Evolutionary conservation across 2,329 filamentous ascomycete species (phyloP), one percentile per base, ranked within the genome.

Genomic region (Calonectria hawksworthii): DNA sequence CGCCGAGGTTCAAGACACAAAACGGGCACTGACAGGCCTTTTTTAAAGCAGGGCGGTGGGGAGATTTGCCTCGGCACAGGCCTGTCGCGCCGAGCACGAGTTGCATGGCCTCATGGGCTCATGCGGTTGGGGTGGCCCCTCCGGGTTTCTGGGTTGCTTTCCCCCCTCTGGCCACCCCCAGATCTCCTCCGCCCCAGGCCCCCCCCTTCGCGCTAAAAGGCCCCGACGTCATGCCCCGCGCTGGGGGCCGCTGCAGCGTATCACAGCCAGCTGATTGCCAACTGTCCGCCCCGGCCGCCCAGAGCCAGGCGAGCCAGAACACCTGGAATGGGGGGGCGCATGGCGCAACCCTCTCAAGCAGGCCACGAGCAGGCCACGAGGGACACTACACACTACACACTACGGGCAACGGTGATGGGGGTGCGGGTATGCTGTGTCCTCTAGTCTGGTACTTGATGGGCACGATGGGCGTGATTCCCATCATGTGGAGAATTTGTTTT

Each of bases 21-120:
- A 47, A 38, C 32, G 68, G 52, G 38, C 63, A 66, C 36, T 26
- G 30, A 18, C 65, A 44, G 65, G 26, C 56, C 38, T 70, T 75
- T 63, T 70, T 75, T 63, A 63, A 47, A 68, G 54, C 64, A 71
- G 78, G 77, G 75, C 56, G 75, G 72, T 74, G 78, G 56, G 61
- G 59, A 47, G 59, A 70, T 75, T 76, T 81, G 78, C 79, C 79
- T 81, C 79, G 79, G 79, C 77, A 76, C 78, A 72, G 38, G 36
- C 41, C 30, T 32, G 41, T 26, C 61, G 61, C 47, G 34, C 30
- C 4, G 8, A 34, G 38, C 28, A 47, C 44, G 44, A 47, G 44
- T 47, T 47, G 41, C 41, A 44, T 44, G 44, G 44, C 21, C n/a
- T n/a, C 44, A 47, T 47, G 21, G 21, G 18, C 41, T 44, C 41